Base-by-base conservation (phyloP, 2,329 filamentous ascomycete species). In the Simplicillium aogashimaense region DNA sequence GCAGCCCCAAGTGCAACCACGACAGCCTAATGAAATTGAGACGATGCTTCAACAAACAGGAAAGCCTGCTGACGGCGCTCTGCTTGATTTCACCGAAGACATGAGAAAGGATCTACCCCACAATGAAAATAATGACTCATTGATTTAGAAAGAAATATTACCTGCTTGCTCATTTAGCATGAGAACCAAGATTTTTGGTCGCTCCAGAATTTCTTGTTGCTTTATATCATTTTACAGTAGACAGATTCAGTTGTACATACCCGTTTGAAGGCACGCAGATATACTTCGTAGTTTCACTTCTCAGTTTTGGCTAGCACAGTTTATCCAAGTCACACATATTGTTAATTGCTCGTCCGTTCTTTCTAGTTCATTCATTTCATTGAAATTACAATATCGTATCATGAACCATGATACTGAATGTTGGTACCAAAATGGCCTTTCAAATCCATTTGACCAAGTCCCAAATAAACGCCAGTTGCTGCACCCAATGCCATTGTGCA, bases 41-140 rank as follows among this genome's bases (percentile, higher is more conserved):
- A 42, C 47, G 9, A 51, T 74, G 55, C 58, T 76, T 14, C 51
- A 60, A 25, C 55, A 64, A 8, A 76, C 73, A 5, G 69, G 71
- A 11, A 65, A 63, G 42, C 63, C 60, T 14, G 59, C 63, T 5
- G 57, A 67, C 1, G 72, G 72, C 0, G 69, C 73, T 2, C 55
- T 78, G 36, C 64, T 79, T 29, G 72, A 80, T 52, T 78, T 81
- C 43, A 61, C 69, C 20, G 20, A 25, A 10, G 75, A 79, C 42
- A 34, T 79, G 53, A 70, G 70, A 54, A 70, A 67, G 42, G 54
- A 61, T 17, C 49, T 78, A 30, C 72, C 72, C 4, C 42, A 53
- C 20, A 48, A 40, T 25, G 47, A 48, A 35, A n/a, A 29, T 14
- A 33, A 40, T 13, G 38, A 37, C 29, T 18, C 14, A 34, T 5